Percentiles rank a stretch among this genome's conserved stretches.
Conservation (phyloP, 345 rosid genomes). For the Aethionema arabicum region DNA sequence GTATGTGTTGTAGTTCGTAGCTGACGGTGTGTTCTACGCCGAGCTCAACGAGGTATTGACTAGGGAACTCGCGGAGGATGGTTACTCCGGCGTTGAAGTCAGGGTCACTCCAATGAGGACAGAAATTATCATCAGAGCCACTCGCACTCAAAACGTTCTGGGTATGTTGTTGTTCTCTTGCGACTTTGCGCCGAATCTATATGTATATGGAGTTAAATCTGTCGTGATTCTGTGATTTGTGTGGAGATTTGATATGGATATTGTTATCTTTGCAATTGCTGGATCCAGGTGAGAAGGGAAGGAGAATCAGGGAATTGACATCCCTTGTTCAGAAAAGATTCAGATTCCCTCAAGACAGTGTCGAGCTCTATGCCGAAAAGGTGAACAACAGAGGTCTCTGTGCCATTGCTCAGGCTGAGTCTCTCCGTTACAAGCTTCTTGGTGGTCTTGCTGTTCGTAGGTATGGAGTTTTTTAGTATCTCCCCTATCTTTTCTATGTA, state of each 20-base stretch:
- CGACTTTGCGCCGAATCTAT: not conserved
- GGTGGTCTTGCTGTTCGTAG: constrained; percentile 92
- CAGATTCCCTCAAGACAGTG: constrained; percentile 67
- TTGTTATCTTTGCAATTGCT: not conserved
- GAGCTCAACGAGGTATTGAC: constrained; percentile 75
- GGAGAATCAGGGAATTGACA: constrained; percentile 76
- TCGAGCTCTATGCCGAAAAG: constrained; percentile 82
- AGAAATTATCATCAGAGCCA: constrained; percentile 86
- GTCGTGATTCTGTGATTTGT: too few relatives aligned
- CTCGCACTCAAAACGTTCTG: constrained; percentile 83
- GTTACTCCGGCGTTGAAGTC: constrained; percentile 88
- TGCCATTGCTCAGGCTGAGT: constrained; percentile 92
- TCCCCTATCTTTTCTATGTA: too few relatives aligned
- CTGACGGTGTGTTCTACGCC: constrained; percentile 78
- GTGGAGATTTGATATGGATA: not conserved
- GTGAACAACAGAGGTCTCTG: constrained; percentile 78
- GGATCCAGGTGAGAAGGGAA: constrained; percentile 65
- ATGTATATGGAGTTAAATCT: too few relatives aligned
- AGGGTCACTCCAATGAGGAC: constrained; percentile 92
- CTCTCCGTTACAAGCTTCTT: constrained; percentile 83
- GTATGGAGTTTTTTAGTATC: constrained; percentile 40
- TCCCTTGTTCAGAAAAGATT: constrained; percentile 70
- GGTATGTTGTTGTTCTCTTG: constrained; percentile 41
- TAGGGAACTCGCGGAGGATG: constrained; percentile 84
- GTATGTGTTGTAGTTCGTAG: constrained; percentile 54